These are phyloP conservation scores for Nakazawaea peltata DNA, from an alignment of 805 yeast species.

Conservation along the genomic window DNA sequence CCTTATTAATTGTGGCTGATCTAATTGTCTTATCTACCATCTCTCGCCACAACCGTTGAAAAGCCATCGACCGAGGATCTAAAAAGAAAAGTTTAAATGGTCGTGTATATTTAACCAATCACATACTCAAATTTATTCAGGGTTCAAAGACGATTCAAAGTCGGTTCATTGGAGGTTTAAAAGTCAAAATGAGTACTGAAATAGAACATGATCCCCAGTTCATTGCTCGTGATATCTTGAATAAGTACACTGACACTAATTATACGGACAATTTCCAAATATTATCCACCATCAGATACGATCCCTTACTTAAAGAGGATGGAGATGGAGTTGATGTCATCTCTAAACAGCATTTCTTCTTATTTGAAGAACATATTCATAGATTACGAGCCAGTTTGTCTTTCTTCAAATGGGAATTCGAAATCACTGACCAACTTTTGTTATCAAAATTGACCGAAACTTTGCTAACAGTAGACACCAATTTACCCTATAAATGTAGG, in stretches of 20 bases:
- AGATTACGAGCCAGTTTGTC: conserved; percentile 46
- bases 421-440: conserved; percentile 34
- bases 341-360: conserved; percentile 37
- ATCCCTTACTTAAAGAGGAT: conserved; percentile 40
- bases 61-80: too few relatives aligned
- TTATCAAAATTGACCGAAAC: conserved; percentile 31
- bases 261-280: conserved; percentile 35
- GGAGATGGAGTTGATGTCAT: conserved; percentile 13
- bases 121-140: too few relatives aligned
- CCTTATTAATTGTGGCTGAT: too few relatives aligned
- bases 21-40: too few relatives aligned
- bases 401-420: conserved; percentile 44
- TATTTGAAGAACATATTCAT: conserved; percentile 55
- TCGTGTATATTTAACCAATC: too few relatives aligned
- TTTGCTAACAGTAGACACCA: conserved; percentile 20
- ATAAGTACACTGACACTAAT: conserved; percentile 4
- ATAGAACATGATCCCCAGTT: conserved; percentile 1
- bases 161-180: too few relatives aligned
- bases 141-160: too few relatives aligned
- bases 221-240: conserved; percentile 6
- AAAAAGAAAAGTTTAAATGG: too few relatives aligned
- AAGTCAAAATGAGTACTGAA: too few relatives aligned
- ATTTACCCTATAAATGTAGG: conserved; percentile 38
- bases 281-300: conserved; percentile 69
- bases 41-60: too few relatives aligned